Evolutionary conservation across 1,139 yeast genomes (phyloP).

Genomic region (Diutina catenulata): DNA sequence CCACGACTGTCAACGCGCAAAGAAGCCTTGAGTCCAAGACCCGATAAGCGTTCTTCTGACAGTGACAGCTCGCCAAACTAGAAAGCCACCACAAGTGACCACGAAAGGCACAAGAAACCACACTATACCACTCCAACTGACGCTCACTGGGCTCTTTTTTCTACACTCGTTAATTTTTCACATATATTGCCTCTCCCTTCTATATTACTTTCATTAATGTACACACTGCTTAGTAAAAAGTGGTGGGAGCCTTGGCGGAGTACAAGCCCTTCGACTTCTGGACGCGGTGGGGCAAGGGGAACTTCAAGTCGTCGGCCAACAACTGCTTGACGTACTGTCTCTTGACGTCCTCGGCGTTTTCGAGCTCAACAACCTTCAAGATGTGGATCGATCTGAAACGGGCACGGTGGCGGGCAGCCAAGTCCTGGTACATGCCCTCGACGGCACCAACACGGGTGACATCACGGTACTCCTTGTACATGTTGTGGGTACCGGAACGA

Average conservation of each 20-base stretch:
- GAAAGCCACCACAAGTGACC: too few species aligned
- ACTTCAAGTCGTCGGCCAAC: conserved; percentile 90
- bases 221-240: conserved; percentile 60
- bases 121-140: too few species aligned
- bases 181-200: too few species aligned
- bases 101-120: too few species aligned
- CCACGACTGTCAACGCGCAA: too few species aligned
- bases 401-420: conserved; percentile 99
- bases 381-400: conserved; percentile 99
- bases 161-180: neutral
- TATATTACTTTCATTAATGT: conserved; percentile 5
- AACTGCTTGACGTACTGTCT: conserved; percentile 98
- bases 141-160: neutral
- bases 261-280: conserved; percentile 81
- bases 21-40: too few species aligned
- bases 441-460: conserved; percentile 99
- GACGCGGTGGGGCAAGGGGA: conserved; percentile 99
- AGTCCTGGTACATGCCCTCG: conserved; percentile 97
- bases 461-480: conserved; percentile 99
- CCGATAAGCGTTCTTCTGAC: too few species aligned
- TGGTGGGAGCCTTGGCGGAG: conserved; percentile 90
- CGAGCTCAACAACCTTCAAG: conserved; percentile 97
- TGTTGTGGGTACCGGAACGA: conserved; percentile 99
- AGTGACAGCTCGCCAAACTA: too few species aligned
- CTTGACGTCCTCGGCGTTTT: conserved; percentile 96